Conservation (phyloP, 306 rosid species). For the Senna siamea region DNA sequence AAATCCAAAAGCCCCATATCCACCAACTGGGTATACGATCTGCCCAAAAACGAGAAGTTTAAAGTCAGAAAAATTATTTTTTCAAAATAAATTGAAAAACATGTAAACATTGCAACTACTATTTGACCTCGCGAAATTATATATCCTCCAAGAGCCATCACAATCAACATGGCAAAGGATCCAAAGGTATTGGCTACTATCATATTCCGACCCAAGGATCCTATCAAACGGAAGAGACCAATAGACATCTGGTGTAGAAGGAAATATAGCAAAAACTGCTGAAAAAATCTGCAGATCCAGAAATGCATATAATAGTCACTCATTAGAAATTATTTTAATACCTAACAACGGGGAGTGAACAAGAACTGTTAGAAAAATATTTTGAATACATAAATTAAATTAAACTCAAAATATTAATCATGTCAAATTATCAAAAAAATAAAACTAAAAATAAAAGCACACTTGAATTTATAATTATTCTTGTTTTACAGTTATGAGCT, state of each 20-base stretch:
- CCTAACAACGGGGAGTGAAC: constrained; percentile 32
- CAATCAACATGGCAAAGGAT: constrained; percentile 98
- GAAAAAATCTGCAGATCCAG: constrained; percentile 74
- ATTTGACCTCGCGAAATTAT: constrained; percentile 82
- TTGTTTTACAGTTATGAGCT: too few relatives aligned
- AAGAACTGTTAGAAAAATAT: too few relatives aligned
- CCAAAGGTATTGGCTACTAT: constrained; percentile 97
- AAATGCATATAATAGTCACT: constrained; percentile 36
- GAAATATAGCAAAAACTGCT: constrained; percentile 82
- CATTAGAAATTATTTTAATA: constrained; percentile 34
- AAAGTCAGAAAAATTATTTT: constrained; percentile 32
- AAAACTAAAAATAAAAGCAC: too few relatives aligned
- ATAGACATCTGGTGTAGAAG: constrained; percentile 97
- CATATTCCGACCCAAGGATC: constrained; percentile 98
- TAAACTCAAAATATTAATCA: too few relatives aligned
- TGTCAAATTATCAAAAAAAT: too few relatives aligned
- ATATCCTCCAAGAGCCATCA: constrained; percentile 97
- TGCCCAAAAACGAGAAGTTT: constrained; percentile 46
- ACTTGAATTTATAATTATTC: too few relatives aligned
- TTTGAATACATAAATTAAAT: too few relatives aligned
- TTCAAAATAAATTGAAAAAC: constrained; percentile 30
- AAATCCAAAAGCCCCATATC: constrained; percentile 99
- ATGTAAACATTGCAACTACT: constrained; percentile 27
- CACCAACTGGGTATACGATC: constrained; percentile 91
- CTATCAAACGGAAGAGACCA: constrained; percentile 92